Evolutionary conservation across 768 basidiomycete genomes (phyloP).

Genomic region (Rhodotorula paludigena): DNA sequence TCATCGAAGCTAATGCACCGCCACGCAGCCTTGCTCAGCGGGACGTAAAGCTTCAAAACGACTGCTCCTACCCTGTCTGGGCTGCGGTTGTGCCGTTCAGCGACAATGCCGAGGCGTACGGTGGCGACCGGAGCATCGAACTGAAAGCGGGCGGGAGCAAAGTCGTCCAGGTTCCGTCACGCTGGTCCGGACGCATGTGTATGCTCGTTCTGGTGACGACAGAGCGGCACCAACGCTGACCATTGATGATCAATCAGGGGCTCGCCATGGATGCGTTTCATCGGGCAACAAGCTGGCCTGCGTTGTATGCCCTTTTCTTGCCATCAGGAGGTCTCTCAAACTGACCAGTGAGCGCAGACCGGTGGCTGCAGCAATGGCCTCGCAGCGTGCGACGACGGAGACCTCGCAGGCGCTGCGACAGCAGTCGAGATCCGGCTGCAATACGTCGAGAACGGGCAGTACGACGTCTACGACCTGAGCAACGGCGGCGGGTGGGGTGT

Average conservation of each 20-base stretch:
- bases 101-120: not conserved
- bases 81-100: constrained; percentile 7
- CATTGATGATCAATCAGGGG: not conserved
- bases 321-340: too few relatives aligned
- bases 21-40: too few relatives aligned
- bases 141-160: not conserved
- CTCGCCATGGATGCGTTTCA: constrained; percentile 7
- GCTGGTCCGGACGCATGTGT: constrained; percentile 21
- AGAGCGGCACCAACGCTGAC: too few relatives aligned
- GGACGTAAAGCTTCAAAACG: too few relatives aligned
- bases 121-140: not conserved
- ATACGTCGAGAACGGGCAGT: constrained; percentile 7
- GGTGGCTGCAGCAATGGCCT: not conserved
- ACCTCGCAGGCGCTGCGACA: constrained; percentile 2
- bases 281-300: not conserved
- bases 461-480: constrained; percentile 8
- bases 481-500: constrained; percentile 22
- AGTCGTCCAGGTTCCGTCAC: not conserved
- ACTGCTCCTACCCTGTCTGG: constrained; percentile 13
- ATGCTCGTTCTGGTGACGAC: too few relatives aligned
- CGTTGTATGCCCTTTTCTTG: not conserved
- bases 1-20: too few relatives aligned
- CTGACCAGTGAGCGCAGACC: not conserved
- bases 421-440: constrained; percentile 5
- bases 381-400: constrained; percentile 5